Evolutionary conservation across 495 filamentous ascomycete genomes (phyloP).

Genomic region (Hypoxylon rickii): DNA sequence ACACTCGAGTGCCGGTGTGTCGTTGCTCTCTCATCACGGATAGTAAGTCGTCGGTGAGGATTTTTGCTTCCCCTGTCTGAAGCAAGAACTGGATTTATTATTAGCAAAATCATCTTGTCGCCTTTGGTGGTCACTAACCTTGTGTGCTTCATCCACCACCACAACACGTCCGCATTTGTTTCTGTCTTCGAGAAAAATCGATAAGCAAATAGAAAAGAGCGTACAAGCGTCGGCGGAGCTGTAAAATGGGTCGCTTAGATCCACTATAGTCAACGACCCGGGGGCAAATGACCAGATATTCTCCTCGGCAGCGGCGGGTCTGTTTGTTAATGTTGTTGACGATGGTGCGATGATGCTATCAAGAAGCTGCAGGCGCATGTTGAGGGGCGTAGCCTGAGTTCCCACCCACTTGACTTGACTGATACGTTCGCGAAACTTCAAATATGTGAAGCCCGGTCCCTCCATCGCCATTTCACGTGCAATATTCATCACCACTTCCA

Average conservation of each 20-base stretch:
- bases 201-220: conserved; percentile 60
- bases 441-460: conserved; percentile 46
- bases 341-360: conserved; percentile 45
- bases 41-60: conserved; percentile 67
- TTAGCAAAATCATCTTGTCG: background rate
- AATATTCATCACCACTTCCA: conserved; percentile 53
- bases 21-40: conserved; percentile 70
- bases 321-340: background rate
- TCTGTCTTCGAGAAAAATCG: conserved; percentile 52
- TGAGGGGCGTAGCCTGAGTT: conserved; percentile 42
- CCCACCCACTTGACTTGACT: conserved; percentile 31
- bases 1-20: conserved; percentile 65
- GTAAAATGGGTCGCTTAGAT: conserved; percentile 64
- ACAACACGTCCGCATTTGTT: conserved; percentile 50
- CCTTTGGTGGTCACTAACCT: conserved; percentile 29
- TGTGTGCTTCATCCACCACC: conserved; percentile 42
- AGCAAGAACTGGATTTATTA: background rate
- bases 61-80: conserved; percentile 42
- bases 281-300: conserved; percentile 33
- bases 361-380: conserved; percentile 46
- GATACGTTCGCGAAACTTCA: conserved; percentile 42
- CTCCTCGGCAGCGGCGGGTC: conserved; percentile 1
- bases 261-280: conserved; percentile 63
- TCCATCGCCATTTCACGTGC: conserved; percentile 48
- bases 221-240: conserved; percentile 59